phyloP scores from a whole-genome alignment of 305 asterid species.

The Ruellia speciosa region DNA sequence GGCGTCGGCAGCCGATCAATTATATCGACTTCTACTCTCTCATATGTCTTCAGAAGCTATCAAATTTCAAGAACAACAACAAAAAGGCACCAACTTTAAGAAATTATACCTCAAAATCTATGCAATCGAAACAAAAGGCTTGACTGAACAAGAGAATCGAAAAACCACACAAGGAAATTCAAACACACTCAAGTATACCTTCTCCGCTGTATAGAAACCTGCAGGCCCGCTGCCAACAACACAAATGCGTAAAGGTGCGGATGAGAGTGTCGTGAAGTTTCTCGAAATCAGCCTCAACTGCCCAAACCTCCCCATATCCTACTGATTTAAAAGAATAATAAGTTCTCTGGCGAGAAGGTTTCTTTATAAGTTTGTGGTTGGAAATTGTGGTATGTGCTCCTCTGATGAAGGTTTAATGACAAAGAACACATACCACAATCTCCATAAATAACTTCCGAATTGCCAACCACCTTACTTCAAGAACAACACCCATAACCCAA shows the following conservation, averaged over 20 bases:
- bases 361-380: too few species aligned
- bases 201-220: constrained; percentile 87
- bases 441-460: too few species aligned
- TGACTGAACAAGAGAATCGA: background rate
- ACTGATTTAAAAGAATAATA: background rate
- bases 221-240: constrained; percentile 94
- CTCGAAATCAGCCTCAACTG: constrained; percentile 34
- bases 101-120: background rate
- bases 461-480: too few species aligned
- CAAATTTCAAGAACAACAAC: background rate
- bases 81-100: background rate
- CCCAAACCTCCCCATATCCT: constrained; percentile 33
- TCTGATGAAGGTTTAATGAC: too few species aligned
- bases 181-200: constrained; percentile 33
- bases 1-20: constrained; percentile 90
- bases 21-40: constrained; percentile 67
- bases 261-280: constrained; percentile 39
- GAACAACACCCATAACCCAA: too few species aligned
- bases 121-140: background rate
- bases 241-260: constrained; percentile 54
- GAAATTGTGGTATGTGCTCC: too few species aligned
- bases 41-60: constrained; percentile 71
- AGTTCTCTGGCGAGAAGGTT: too few species aligned
- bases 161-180: background rate
- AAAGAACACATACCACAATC: too few species aligned